A percentile compares a stretch with the other conserved stretches of the same genome.
These are phyloP conservation scores for Eucalyptus coolabah DNA, from an alignment of 345 rosid genomes.

Conservation along the genomic window DNA sequence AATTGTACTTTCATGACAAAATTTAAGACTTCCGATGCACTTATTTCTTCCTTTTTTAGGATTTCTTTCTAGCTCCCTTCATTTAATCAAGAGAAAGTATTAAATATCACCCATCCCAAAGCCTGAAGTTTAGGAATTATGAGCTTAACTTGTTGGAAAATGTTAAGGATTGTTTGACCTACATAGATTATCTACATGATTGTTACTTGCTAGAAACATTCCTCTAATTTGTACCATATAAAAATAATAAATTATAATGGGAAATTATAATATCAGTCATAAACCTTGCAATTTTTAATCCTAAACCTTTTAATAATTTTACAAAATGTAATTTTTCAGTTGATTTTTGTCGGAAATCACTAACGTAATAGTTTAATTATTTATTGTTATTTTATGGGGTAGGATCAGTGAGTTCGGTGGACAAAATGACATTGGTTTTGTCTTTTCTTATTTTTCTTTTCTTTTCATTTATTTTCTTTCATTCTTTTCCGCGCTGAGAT, in stretches of 20 bases:
- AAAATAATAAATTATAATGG: no score
- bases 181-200: background rate
- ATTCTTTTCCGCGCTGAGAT: background rate
- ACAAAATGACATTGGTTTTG: background rate
- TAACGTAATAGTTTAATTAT: fast-evolving
- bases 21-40: no score
- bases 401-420: fast-evolving
- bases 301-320: no score
- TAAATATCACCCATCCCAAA: background rate
- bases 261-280: background rate
- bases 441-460: no score
- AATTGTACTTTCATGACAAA: no score
- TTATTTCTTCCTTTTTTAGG: background rate
- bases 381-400: fast-evolving
- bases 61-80: background rate
- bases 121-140: background rate
- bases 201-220: background rate
- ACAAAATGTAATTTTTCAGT: no score
- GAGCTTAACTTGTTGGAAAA: background rate
- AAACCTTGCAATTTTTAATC: background rate
- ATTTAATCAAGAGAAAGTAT: background rate
- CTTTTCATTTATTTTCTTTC: background rate
- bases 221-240: background rate
- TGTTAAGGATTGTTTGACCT: background rate
- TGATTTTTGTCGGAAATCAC: fast-evolving